These are phyloP conservation scores for Puya raimondii DNA, from an alignment of 176 grass and related monocot genomes.

Conservation along the genomic window DNA sequence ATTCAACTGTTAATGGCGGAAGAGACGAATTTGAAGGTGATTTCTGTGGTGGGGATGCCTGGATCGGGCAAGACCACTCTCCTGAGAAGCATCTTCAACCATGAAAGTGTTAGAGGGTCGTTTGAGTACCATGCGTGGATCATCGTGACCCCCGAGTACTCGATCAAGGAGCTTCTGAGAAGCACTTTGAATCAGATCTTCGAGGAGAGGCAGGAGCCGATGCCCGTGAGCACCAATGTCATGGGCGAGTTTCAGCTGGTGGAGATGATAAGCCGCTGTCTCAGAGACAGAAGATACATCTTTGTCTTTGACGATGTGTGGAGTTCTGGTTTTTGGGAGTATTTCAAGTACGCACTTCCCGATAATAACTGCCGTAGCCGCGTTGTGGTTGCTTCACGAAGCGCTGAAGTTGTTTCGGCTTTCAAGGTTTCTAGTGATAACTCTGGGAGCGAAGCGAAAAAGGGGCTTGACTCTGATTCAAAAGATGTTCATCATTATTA, in stretches of 20 bases:
- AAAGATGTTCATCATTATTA: not conserved
- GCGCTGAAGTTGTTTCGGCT: not conserved
- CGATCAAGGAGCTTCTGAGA: constrained; percentile 13
- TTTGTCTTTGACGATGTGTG: constrained; percentile 17
- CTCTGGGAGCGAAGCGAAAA: too few relatives aligned
- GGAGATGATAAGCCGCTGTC: constrained; percentile 11
- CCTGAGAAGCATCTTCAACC: constrained; percentile 18
- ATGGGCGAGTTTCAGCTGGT: constrained; percentile 15
- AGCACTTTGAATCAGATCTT: constrained; percentile 10
- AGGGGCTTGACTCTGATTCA: too few relatives aligned
- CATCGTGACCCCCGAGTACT: constrained; percentile 23
- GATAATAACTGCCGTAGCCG: constrained; percentile 7
- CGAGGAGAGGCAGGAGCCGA: not conserved
- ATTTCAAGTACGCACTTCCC: constrained; percentile 5
- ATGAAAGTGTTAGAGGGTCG: not conserved
- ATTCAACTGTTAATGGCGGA: not conserved
- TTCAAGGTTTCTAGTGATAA: not conserved
- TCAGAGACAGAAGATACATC: constrained; percentile 3
- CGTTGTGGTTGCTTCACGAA: constrained; percentile 3
- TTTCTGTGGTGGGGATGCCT: constrained; percentile 8
- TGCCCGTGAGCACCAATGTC: not conserved
- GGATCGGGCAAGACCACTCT: constrained; percentile 24
- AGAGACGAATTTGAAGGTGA: not conserved
- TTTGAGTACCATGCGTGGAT: constrained; percentile 40
- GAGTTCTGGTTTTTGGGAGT: constrained; percentile 10